These are phyloP conservation scores for Ilex aquifolium DNA, from an alignment of 257 asterid genomes.

Conservation along the genomic window DNA sequence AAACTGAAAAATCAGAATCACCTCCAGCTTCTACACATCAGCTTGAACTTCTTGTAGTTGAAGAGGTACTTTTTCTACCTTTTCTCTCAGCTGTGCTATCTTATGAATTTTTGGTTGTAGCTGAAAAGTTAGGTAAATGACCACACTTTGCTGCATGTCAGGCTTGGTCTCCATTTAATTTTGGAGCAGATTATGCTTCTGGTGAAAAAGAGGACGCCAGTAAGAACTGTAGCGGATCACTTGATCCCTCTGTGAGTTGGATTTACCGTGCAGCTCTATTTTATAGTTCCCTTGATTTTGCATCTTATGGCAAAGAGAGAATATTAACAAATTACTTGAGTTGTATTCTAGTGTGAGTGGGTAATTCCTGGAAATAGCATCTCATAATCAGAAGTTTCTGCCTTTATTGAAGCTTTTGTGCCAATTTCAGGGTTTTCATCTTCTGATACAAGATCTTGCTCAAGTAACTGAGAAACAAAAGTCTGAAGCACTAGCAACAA, in stretches of 20 bases:
- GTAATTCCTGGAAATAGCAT: not conserved
- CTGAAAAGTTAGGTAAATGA: not conserved
- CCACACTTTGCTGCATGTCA: slow-evolving; percentile 29
- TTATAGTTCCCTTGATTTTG: not conserved
- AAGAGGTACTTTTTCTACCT: slow-evolving; percentile 53
- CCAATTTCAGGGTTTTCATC: slow-evolving; percentile 61
- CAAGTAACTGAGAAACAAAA: slow-evolving; percentile 21
- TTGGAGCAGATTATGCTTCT: slow-evolving; percentile 34
- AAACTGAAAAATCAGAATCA: slow-evolving; percentile 38
- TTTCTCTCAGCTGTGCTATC: slow-evolving; percentile 4
- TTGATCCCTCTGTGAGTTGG: slow-evolving; percentile 58
- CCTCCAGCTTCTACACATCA: slow-evolving; percentile 28
- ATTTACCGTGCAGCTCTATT: not conserved
- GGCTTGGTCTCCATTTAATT: slow-evolving; percentile 79
- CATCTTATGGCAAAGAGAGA: not conserved
- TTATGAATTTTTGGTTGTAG: slow-evolving; percentile 4
- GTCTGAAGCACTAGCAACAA: slow-evolving; percentile 30
- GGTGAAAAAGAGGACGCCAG: slow-evolving; percentile 27
- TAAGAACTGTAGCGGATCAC: slow-evolving; percentile 28
- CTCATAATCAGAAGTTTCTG: slow-evolving; percentile 10
- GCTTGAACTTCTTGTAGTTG: slow-evolving; percentile 32
- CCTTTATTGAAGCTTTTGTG: slow-evolving; percentile 10
- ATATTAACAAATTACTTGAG: not conserved
- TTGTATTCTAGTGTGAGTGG: not conserved
- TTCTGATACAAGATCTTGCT: slow-evolving; percentile 60